Evolutionary conservation across 495 filamentous ascomycete genomes (phyloP), one percentile per base, ranked within the genome.

Genomic region (Trichocladium antarcticum): DNA sequence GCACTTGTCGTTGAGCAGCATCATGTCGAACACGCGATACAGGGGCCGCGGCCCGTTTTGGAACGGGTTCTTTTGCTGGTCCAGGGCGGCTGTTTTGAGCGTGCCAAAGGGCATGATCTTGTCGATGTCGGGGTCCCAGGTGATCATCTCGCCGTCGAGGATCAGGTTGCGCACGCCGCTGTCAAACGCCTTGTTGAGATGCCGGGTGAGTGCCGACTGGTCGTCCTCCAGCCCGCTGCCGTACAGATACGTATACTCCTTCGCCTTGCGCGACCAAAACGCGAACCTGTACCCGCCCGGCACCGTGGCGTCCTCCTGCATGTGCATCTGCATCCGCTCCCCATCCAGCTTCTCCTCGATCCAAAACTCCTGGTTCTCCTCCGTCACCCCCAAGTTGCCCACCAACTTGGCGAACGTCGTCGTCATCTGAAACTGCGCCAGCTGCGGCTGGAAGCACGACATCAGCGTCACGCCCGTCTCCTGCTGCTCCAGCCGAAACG

Each of bases 261-360:
- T 98, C 10, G 87, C 90, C 69, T 92, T 97, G 15, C 92, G 74
- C 11, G 89, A 95, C 92, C 92, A 98, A 65, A 94, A 98, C 20
- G 68, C 71, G 62, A 97, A 96, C 48, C 68, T 73, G 47, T 74
- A 81, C 15, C 87, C 86, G 2, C 88, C 87, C 0, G 78, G 72
- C 0, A 77, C 66, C 4, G 62, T 68, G 11, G 77, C 67, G 50
- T 95, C 88, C 35, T 85, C 74, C 19, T 74, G 65, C 86, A 95
- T 95, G 58, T 98, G 92, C 55, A 98, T 73, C 66, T 98, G 92
- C 84, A 98, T 95, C 40, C 92, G 75, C 68, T 98, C 92, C 6
- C 92, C 92, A 58, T 98, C 92, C 14, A 98, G 71, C 65, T 98
- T 98, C 70, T 98, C 92, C 61, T 98, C 92, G 32, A 97, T 90